A percentile compares a stretch with the other conserved stretches of the same genome.
phyloP scores from a whole-genome alignment of 192 early-diverging fungal species.

The Podila verticillata region DNA sequence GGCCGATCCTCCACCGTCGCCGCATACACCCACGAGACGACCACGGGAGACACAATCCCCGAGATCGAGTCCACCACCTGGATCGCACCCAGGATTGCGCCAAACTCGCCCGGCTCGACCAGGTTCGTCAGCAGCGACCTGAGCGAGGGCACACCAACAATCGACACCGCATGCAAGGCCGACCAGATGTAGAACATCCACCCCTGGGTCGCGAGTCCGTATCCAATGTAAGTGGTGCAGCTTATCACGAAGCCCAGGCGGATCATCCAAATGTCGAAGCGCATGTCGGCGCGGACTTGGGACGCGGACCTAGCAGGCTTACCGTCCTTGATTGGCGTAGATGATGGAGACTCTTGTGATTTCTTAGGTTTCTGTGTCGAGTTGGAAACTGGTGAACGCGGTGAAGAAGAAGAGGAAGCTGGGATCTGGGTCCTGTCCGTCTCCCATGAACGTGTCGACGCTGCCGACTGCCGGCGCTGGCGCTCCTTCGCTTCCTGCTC shows the following conservation, averaged over 20 bases:
- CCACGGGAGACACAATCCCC: constrained; percentile 52
- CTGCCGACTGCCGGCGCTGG: constrained; percentile 25
- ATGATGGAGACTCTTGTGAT: background rate
- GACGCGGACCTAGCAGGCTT: background rate
- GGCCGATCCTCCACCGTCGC: constrained; percentile 48
- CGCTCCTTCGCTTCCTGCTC: constrained; percentile 10
- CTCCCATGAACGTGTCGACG: constrained; percentile 5
- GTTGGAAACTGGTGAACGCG: background rate
- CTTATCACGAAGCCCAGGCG: constrained; percentile 50
- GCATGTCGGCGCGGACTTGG: constrained; percentile 3
- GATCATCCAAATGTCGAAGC: constrained; percentile 58
- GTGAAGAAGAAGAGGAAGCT: background rate
- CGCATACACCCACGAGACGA: constrained; percentile 57
- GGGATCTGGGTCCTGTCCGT: constrained; percentile 12
- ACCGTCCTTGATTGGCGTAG: constrained; percentile 3
- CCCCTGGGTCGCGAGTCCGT: constrained; percentile 34
- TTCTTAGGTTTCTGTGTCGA: background rate
- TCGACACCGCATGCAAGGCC: constrained; percentile 33
- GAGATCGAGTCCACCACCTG: constrained; percentile 56
- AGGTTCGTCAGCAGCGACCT: constrained; percentile 55
- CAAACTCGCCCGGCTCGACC: constrained; percentile 57
- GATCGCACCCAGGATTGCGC: constrained; percentile 59
- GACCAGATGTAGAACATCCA: constrained; percentile 28
- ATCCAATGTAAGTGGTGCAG: constrained; percentile 22
- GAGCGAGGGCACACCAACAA: constrained; percentile 49